Evolutionary conservation across 73 alveolate species (phyloP), one percentile per base, ranked within the genome.

Genomic region (Symbiodinium natans): DNA sequence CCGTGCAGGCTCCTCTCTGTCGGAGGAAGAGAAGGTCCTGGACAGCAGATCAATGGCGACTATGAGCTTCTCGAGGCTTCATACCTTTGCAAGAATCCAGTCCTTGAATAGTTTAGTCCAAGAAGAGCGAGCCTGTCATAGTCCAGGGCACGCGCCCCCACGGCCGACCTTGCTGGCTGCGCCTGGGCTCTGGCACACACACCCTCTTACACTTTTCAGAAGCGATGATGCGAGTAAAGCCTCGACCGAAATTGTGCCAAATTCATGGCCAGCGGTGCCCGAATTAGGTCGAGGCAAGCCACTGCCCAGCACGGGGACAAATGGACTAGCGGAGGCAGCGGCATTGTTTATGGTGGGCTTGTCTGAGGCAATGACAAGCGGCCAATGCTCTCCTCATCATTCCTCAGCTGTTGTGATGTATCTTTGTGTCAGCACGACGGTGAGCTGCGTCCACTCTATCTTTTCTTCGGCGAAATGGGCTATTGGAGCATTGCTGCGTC

Each of bases 391-490:
- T 15, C 21, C 21, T 83, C 43, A 25, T 83, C 29, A 9, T 83
- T 1, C 5, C 21, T 21, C 33, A 40, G 46, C 41, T 42, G 10
- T 15, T 54, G 43, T 21, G 41, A 9, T 17, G 23, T 21, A 6
- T 38, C 71, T 4, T 40, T 29, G 6, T 38, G 95, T 46, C 95
- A 89, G 97, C 97, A 90, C 40, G 97, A 90, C 36, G 97, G 97
- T 27, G 97, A 90, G 48, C 89, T 36, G 54, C 83, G 56, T 29
- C 97, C 97, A 36, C 56, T 90, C 33, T 90, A 90, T 89, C 77
- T 90, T 27, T 90, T 90, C 97, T 90, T 90, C 80, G 97, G 97
- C 54, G 97, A 90, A 75, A 90, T 90, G 97, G 97, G 97, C 82
- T 90, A 90, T 80, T 90, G 97, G 97, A 90, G 34, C 88, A 41